phyloP scores from a whole-genome alignment of 2,329 filamentous ascomycete genomes.

The Ophiostoma novo-ulmi region DNA sequence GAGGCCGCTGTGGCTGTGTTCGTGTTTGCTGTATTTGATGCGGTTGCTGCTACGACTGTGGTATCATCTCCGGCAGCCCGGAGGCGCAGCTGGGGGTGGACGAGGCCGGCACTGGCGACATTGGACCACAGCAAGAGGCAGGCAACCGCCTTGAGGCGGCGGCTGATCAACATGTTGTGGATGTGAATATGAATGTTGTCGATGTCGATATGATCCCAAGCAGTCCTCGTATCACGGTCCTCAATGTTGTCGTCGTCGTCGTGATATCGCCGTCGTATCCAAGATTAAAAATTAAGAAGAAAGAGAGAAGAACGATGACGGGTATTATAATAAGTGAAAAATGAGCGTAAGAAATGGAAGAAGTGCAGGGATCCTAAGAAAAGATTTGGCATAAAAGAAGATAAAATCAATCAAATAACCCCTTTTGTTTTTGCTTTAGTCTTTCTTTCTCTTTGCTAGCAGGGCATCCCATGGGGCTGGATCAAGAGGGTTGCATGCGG shows the following conservation, averaged over 20 bases:
- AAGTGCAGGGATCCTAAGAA: not conserved
- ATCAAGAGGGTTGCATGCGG: constrained; percentile 11
- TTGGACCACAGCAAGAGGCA: constrained; percentile 26
- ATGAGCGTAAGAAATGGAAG: not conserved
- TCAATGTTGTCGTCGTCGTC: not conserved
- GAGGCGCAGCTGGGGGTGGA: constrained; percentile 22
- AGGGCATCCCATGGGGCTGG: constrained; percentile 3
- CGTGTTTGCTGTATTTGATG: constrained; percentile 7
- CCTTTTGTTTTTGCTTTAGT: not conserved
- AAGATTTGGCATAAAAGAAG: not conserved
- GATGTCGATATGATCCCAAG: not conserved
- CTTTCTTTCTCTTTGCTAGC: not conserved
- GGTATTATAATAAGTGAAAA: constrained; percentile 1
- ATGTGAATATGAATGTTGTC: not conserved
- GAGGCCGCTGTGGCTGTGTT: not conserved
- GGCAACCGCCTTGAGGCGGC: constrained; percentile 23
- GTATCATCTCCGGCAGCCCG: constrained; percentile 19
- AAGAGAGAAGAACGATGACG: not conserved
- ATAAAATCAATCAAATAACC: not conserved
- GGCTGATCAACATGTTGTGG: constrained; percentile 22
- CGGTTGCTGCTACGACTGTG: not conserved
- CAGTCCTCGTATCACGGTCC: not conserved
- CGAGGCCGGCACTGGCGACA: constrained; percentile 24
- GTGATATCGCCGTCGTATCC: not conserved
- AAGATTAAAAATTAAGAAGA: constrained; percentile 6